A percentile compares a stretch with the other conserved stretches of the same genome.
Conservation (phyloP, 805 yeast species). For the Myxozyma vanderwaltii region DNA sequence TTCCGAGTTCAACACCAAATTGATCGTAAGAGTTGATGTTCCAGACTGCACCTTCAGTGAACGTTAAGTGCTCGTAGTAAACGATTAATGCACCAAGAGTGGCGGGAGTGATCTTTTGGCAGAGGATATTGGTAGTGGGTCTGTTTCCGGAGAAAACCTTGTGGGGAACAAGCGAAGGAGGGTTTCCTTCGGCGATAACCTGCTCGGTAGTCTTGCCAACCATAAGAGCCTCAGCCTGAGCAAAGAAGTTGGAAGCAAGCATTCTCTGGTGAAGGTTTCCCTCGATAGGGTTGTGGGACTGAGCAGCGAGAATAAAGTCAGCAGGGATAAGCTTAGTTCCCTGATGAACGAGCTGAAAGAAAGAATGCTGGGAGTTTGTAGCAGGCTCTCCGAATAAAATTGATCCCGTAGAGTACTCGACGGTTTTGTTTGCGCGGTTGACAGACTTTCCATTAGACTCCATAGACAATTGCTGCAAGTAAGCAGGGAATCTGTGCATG, state of each 20-base stretch:
- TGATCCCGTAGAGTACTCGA: constrained; percentile 94
- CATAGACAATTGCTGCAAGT: constrained; percentile 97
- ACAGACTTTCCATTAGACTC: constrained; percentile 99
- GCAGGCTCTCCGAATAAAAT: constrained; percentile 98
- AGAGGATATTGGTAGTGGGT: constrained; percentile 96
- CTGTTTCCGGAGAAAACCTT: constrained; percentile 97
- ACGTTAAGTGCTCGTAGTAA: constrained; percentile 95
- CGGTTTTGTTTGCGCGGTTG: constrained; percentile 86
- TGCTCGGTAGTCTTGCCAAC: constrained; percentile 82
- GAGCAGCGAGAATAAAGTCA: constrained; percentile 95
- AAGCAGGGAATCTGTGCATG: constrained; percentile 98
- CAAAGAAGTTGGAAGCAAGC: constrained; percentile 99
- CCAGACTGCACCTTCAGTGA: constrained; percentile 99
- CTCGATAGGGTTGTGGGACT: constrained; percentile 97
- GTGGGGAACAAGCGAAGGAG: constrained; percentile 87
- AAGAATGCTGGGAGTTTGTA: constrained; percentile 98
- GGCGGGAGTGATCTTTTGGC: constrained; percentile 95
- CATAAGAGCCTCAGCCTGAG: constrained; percentile 97
- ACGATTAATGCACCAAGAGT: constrained; percentile 94
- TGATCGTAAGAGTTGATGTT: constrained; percentile 99
- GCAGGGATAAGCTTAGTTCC: constrained; percentile 97
- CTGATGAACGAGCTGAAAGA: constrained; percentile 99
- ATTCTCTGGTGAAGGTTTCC: constrained; percentile 91
- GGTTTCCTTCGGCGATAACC: constrained; percentile 81
- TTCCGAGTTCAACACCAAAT: constrained; percentile 99